Conservation (phyloP, 352 stramenopile species). For the Peronosclerospora sorghi region DNA sequence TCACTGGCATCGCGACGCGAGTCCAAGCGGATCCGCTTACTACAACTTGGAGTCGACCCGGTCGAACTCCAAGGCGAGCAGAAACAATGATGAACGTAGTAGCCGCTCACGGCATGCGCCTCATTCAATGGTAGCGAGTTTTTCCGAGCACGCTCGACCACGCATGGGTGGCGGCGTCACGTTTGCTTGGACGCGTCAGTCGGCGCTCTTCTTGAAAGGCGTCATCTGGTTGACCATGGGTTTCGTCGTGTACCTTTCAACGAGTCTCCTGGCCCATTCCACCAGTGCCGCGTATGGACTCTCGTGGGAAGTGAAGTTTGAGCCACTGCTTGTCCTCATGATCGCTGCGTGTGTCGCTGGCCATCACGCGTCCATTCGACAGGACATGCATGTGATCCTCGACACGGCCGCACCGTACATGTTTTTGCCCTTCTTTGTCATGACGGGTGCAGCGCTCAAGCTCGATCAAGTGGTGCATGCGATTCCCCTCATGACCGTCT, state of each 20-base stretch:
- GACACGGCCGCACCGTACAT: constrained; percentile 58
- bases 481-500: constrained; percentile 56
- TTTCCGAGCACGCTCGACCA: too few relatives aligned
- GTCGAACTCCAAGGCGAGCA: too few relatives aligned
- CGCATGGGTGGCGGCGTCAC: too few relatives aligned
- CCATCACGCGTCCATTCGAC: constrained; percentile 46
- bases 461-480: constrained; percentile 47
- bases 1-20: too few relatives aligned
- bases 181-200: constrained; percentile 16
- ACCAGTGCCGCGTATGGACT: constrained; percentile 34
- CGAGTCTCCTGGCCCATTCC: constrained; percentile 30
- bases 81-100: too few relatives aligned
- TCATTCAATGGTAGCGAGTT: too few relatives aligned
- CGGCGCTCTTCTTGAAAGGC: constrained; percentile 46
- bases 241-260: constrained; percentile 52
- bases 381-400: constrained; percentile 72
- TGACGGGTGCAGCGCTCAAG: constrained; percentile 60
- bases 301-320: constrained; percentile 61
- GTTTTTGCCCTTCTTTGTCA: constrained; percentile 70
- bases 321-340: constrained; percentile 62
- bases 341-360: constrained; percentile 47
- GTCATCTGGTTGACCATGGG: constrained; percentile 55
- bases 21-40: too few relatives aligned
- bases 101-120: too few relatives aligned
- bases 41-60: too few relatives aligned